Evolutionary conservation across 345 rosid genomes (phyloP).

Genomic region (Sisymbrium irio): DNA sequence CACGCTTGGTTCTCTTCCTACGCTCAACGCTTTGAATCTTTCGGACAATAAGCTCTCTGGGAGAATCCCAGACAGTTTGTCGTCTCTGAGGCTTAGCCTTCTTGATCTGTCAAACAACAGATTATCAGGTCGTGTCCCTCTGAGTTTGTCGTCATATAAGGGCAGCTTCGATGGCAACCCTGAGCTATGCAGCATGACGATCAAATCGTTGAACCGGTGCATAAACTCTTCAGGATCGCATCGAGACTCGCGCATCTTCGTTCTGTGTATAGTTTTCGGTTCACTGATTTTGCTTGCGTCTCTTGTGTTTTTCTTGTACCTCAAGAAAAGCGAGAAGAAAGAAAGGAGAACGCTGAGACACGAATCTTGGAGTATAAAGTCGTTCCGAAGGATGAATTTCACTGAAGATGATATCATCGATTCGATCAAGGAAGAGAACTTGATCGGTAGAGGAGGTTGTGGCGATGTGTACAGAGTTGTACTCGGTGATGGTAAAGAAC

Average conservation of each 20-base stretch:
- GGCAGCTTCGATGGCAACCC: constrained; percentile 77
- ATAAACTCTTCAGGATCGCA: constrained; percentile 43
- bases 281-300: constrained; percentile 46
- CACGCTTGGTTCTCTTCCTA: constrained; percentile 61
- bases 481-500: constrained; percentile 66
- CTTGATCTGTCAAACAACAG: constrained; percentile 75
- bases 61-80: constrained; percentile 60
- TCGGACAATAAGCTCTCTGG: constrained; percentile 66
- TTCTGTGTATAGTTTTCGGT: constrained; percentile 53
- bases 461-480: constrained; percentile 76
- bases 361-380: constrained; percentile 78
- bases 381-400: constrained; percentile 67
- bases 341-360: constrained; percentile 51
- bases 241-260: constrained; percentile 41
- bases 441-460: constrained; percentile 88
- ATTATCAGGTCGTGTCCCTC: constrained; percentile 65
- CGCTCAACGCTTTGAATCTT: constrained; percentile 69
- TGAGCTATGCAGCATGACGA: constrained; percentile 61
- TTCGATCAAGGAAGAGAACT: constrained; percentile 79
- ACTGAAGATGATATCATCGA: constrained; percentile 80
- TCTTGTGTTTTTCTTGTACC: constrained; percentile 50
- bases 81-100: constrained; percentile 68
- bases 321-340: constrained; percentile 54
- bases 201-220: constrained; percentile 56
- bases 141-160: constrained; percentile 64